Percentiles rank a stretch among this genome's conserved stretches.
Evolutionary conservation across 2,329 filamentous ascomycete genomes (phyloP).

Genomic region (Erysiphe pisi): DNA sequence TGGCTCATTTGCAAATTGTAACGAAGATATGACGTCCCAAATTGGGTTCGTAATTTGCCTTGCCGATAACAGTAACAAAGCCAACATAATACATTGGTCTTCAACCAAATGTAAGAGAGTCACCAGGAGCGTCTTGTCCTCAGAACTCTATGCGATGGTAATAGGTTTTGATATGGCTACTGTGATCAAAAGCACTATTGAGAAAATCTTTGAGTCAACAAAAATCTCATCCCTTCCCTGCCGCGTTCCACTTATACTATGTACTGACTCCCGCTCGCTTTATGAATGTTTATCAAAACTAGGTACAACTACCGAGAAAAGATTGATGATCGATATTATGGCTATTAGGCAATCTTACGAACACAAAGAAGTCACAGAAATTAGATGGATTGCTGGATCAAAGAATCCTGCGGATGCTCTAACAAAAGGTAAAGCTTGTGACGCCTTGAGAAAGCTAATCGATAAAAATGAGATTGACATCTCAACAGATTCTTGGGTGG

Average conservation of each 20-base stretch:
- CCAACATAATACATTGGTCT: constrained; percentile 24
- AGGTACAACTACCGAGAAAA: constrained; percentile 25
- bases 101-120: constrained; percentile 28
- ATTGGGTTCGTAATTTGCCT: constrained; percentile 25
- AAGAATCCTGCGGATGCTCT: too few relatives aligned
- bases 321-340: neutral
- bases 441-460: neutral
- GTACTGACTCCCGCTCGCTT: constrained; percentile 25
- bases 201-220: neutral
- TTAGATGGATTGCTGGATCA: neutral
- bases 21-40: constrained; percentile 21
- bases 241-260: constrained; percentile 10
- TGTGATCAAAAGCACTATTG: constrained; percentile 24
- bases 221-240: neutral
- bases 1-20: constrained; percentile 25
- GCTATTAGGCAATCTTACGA: constrained; percentile 14
- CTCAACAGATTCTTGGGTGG: constrained; percentile 1
- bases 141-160: constrained; percentile 29
- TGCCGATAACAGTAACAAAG: neutral
- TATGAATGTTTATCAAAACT: constrained; percentile 26
- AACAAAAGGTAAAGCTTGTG: neutral
- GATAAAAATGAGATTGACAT: neutral
- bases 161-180: constrained; percentile 28
- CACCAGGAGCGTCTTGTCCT: constrained; percentile 21
- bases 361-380: neutral